Evolutionary conservation across 202 grass and related monocot genomes (phyloP).

Genomic region (Tripidium arundinaceum): DNA sequence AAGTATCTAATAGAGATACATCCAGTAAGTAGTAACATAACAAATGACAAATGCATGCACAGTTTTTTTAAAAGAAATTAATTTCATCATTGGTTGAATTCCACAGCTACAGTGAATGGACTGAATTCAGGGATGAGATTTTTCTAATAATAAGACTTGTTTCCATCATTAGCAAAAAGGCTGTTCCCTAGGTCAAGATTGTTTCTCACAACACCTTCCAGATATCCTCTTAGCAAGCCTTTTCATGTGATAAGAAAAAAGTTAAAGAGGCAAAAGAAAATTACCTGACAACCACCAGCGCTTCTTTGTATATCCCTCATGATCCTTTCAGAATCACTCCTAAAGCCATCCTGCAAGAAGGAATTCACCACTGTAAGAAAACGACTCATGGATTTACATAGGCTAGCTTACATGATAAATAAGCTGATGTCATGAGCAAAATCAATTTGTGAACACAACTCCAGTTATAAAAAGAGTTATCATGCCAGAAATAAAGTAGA

Average conservation of each 20-base stretch:
- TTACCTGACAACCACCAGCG: slow-evolving; percentile 74
- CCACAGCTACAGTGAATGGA: background rate
- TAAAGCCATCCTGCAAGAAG: slow-evolving; percentile 88
- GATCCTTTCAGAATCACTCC: slow-evolving; percentile 83
- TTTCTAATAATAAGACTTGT: background rate
- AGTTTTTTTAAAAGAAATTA: background rate
- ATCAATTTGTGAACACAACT: background rate
- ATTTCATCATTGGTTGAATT: background rate
- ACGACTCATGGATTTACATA: background rate
- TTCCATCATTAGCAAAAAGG: background rate
- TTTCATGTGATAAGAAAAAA: slow-evolving; percentile 5
- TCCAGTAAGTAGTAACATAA: background rate
- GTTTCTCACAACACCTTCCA: background rate
- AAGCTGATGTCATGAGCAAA: background rate
- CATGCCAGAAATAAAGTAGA: background rate
- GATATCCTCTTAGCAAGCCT: background rate
- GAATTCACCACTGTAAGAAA: slow-evolving; percentile 31
- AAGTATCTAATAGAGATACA: background rate
- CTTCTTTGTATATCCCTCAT: slow-evolving; percentile 91
- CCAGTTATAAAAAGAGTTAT: background rate
- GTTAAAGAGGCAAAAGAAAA: background rate
- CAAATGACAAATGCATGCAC: background rate
- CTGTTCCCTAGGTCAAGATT: background rate
- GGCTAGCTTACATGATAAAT: background rate
- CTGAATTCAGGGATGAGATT: background rate